Evolutionary conservation across 768 basidiomycete genomes (phyloP), one percentile per base, ranked within the genome.

Genomic region (Hypholoma fasciculare): DNA sequence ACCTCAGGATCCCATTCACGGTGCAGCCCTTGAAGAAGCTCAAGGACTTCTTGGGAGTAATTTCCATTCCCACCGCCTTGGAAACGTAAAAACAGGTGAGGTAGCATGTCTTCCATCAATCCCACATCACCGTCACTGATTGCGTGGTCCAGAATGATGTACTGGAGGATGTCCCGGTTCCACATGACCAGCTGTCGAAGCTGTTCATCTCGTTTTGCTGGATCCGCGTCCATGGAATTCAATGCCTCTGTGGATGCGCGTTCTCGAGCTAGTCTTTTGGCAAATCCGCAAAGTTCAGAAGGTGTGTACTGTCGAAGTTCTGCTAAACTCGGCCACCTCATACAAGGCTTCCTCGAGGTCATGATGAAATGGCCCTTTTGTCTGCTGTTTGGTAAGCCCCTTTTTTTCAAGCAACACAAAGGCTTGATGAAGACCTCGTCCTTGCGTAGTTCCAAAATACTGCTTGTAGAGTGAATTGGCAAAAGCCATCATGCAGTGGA

Each of bases 381-480:
- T 72, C 14, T 51, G 26, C 2, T 52, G 30, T 8, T 60, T 59
- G 4, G 59, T 52, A 0, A 78, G 57, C 2, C 72, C 72, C 58
- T 71, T 75, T n/a, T 66, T 60, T 16, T 66, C 40, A 3, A 76
- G 60, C 0, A 74, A 14, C 38, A 68, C 61, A 57, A 76, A 76
- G 0, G 70, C 72, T 1, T 73, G 69, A 16, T 59, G 43, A 2
- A 76, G 58, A 0, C 73, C 71, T 1, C 67, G 59, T 0, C 67
- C 63, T 17, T 57, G 56, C 8, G 62, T 49, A 0, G 74, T 75
- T 0, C 74, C 74, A 4, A 72, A 65, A 59, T 78, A 80, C 53
- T 80, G 78, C 43, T 73, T 71, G 55, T 80, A 74, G 0, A 81
- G 47, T 0, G 77, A 76, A 43, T 73, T 71, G 3, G 69, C 76